Evolutionary conservation across 1,284 basidiomycete genomes (phyloP).

Genomic region (Microbotryum scabiosae): DNA sequence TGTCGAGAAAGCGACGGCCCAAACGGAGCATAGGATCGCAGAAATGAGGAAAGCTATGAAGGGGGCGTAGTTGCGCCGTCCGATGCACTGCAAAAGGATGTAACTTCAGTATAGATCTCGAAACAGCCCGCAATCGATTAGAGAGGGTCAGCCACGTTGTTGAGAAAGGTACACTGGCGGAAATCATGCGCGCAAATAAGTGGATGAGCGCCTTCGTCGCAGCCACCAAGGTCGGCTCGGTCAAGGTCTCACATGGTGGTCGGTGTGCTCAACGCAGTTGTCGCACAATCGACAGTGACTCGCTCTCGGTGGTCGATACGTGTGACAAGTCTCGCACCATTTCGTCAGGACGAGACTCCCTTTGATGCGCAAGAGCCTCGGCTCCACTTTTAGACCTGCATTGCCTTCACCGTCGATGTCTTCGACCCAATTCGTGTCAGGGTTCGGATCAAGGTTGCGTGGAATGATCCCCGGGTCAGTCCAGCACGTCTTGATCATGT

Average conservation of each 20-base stretch:
- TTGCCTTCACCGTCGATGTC: constrained; percentile 18
- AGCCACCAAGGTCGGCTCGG: not conserved
- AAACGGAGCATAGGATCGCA: constrained; percentile 58
- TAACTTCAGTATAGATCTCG: not conserved
- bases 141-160: constrained; percentile 47
- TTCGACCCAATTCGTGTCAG: constrained; percentile 50
- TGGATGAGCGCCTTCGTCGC: not conserved
- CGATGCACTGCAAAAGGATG: constrained; percentile 52
- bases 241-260: constrained; percentile 30
- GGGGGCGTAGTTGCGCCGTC: constrained; percentile 79
- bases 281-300: constrained; percentile 94
- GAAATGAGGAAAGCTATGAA: constrained; percentile 72
- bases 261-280: constrained; percentile 71
- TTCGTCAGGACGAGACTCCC: constrained; percentile 44
- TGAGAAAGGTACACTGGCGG: constrained; percentile 90
- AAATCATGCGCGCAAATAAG: not conserved
- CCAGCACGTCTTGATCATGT: constrained; percentile 62
- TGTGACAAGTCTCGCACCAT: constrained; percentile 78
- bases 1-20: constrained; percentile 71
- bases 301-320: constrained; percentile 73
- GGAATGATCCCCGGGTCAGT: constrained; percentile 85
- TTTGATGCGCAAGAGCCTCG: constrained; percentile 70
- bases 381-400: constrained; percentile 46
- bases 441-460: constrained; percentile 70
- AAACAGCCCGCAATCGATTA: too few species aligned